Conservation (phyloP, 208 protist genomes). For the Leishmania gerbilli region DNA sequence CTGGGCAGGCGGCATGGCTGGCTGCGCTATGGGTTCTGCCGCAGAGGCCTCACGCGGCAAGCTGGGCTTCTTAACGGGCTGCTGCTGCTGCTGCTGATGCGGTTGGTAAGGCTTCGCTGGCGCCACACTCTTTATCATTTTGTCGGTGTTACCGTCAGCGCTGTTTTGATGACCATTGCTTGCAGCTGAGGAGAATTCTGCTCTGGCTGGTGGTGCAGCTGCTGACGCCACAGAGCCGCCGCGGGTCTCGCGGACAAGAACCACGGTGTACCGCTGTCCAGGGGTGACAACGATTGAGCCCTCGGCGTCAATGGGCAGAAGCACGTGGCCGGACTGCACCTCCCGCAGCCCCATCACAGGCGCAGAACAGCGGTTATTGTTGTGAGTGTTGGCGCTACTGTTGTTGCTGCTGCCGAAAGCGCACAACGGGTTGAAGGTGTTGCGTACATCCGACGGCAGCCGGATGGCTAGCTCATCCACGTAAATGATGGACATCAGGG, state of each 20-base stretch:
- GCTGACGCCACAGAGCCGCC: constrained; percentile 4
- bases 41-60: background rate
- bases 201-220: background rate
- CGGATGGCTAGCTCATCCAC: constrained; percentile 61
- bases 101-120: background rate
- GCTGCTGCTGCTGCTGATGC: constrained; percentile 10
- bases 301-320: constrained; percentile 69
- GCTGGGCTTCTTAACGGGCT: constrained; percentile 10
- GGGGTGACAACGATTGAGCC: constrained; percentile 72
- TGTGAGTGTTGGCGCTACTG: constrained; percentile 23
- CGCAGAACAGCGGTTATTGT: constrained; percentile 15
- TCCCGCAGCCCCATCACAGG: constrained; percentile 56
- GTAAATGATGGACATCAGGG: constrained; percentile 53
- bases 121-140: constrained; percentile 17
- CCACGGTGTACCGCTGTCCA: constrained; percentile 53
- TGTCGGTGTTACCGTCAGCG: constrained; percentile 3
- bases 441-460: constrained; percentile 60
- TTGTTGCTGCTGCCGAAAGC: constrained; percentile 49
- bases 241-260: constrained; percentile 33
- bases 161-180: background rate
- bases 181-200: background rate
- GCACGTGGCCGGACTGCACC: constrained; percentile 39
- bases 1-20: background rate
- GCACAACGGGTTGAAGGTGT: constrained; percentile 71
- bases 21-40: background rate